Percentiles rank a stretch among this genome's conserved stretches.
phyloP scores from a whole-genome alignment of 192 early-diverging fungal species.

The Mortierella antarctica region DNA sequence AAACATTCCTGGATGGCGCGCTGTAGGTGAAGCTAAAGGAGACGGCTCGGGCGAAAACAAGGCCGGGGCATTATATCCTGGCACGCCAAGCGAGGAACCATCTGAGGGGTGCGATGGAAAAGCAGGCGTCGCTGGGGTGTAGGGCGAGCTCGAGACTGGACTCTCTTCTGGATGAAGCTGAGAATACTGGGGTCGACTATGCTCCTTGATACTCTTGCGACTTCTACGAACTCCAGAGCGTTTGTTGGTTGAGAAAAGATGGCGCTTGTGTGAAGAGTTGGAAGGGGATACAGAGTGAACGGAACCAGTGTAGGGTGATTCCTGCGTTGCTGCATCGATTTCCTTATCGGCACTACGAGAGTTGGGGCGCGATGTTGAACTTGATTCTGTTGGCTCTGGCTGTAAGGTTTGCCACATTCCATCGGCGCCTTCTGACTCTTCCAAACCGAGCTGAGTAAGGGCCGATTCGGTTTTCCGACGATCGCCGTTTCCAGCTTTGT shows the following conservation, averaged over 20 bases:
- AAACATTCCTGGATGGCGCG: slow-evolving; percentile 8
- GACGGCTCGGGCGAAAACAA: slow-evolving; percentile 34
- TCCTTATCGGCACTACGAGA: background rate
- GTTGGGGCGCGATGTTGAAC: background rate
- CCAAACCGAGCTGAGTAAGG: slow-evolving; percentile 1
- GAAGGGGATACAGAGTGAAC: slow-evolving; percentile 23
- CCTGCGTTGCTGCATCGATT: slow-evolving; percentile 2
- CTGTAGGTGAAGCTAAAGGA: slow-evolving; percentile 24
- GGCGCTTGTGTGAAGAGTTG: slow-evolving; percentile 15
- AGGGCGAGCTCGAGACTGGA: slow-evolving; percentile 23
- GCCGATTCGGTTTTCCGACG: slow-evolving; percentile 22
- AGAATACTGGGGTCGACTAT: background rate
- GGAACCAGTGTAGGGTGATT: slow-evolving; percentile 22
- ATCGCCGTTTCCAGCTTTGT: background rate
- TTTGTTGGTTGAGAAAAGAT: slow-evolving; percentile 39
- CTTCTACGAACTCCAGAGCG: slow-evolving; percentile 32
- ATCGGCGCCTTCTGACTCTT: slow-evolving; percentile 9
- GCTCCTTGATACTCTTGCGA: slow-evolving; percentile 40
- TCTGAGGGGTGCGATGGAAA: slow-evolving; percentile 14
- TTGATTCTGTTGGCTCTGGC: slow-evolving; percentile 3
- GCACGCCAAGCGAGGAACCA: background rate
- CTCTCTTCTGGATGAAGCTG: slow-evolving; percentile 20
- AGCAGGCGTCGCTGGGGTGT: slow-evolving; percentile 18
- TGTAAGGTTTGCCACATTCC: slow-evolving; percentile 40
- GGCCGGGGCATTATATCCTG: slow-evolving; percentile 1